A percentile compares a stretch with the other conserved stretches of the same genome.
Conservation (phyloP, 768 basidiomycete species). For the Lentinula edodes region DNA sequence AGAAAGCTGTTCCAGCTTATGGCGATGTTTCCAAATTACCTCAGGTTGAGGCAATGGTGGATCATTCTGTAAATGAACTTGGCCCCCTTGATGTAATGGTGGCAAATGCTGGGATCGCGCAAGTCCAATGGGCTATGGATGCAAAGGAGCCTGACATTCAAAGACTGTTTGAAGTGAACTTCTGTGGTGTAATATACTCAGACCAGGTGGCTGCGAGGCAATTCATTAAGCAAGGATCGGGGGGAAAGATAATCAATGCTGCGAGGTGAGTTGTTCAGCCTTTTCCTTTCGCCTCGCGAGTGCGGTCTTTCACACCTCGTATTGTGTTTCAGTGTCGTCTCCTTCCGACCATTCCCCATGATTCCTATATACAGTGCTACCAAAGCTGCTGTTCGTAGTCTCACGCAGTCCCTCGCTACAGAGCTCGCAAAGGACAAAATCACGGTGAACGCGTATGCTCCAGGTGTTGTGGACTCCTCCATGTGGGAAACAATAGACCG, state of each 20-base stretch:
- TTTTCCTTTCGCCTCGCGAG: not conserved
- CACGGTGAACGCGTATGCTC: constrained; percentile 11
- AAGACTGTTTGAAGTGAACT: constrained; percentile 21
- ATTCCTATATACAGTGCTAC: constrained; percentile 5
- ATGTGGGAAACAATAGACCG: constrained; percentile 7
- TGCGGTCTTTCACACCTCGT: not conserved
- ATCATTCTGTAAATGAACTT: constrained; percentile 16
- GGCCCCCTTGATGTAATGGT: constrained; percentile 29
- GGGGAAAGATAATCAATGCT: constrained; percentile 28
- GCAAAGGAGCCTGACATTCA: constrained; percentile 15
- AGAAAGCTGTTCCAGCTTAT: constrained; percentile 3
- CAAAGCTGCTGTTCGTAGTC: constrained; percentile 9
- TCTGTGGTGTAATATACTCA: constrained; percentile 24
- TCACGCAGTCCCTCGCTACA: constrained; percentile 9
- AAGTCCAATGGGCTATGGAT: constrained; percentile 4
- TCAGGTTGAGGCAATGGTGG: constrained; percentile 27
- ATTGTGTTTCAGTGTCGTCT: not conserved
- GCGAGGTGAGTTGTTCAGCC: constrained; percentile 2
- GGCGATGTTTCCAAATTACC: constrained; percentile 25
- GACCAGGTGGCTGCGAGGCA: constrained; percentile 27
- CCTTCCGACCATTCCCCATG: not conserved
- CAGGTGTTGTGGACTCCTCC: constrained; percentile 3
- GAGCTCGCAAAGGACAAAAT: constrained; percentile 8
- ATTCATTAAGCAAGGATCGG: constrained; percentile 29
- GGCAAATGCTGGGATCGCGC: constrained; percentile 15